Evolutionary conservation across 129 eudicot species (phyloP).

Genomic region (Escallonia rubra): DNA sequence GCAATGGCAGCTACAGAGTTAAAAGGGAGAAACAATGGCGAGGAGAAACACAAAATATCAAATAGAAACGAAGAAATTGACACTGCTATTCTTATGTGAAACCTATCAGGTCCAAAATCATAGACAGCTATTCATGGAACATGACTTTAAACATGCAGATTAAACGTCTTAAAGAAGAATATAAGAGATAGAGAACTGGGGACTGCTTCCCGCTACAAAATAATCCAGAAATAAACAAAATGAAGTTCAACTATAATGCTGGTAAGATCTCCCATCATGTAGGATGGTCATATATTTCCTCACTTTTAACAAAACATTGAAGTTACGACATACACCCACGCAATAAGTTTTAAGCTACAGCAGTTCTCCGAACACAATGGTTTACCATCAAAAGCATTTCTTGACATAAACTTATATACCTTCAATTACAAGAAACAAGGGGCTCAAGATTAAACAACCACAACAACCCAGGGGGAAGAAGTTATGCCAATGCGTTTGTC

Average conservation of each 20-base stretch:
- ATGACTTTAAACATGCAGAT: no score
- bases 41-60: not conserved
- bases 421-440: not conserved
- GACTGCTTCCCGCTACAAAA: no score
- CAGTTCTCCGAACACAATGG: not conserved
- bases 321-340: not conserved
- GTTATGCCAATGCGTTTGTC: no score
- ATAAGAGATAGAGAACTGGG: no score
- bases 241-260: no score
- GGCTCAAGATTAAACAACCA: not conserved
- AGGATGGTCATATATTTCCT: not conserved
- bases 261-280: no score
- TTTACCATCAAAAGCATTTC: not conserved
- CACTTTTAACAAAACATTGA: not conserved
- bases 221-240: no score
- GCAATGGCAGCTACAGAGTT: constrained; percentile 2
- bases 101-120: not conserved
- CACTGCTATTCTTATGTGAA: not conserved
- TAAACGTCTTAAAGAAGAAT: no score
- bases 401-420: not conserved
- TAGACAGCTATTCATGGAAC: no score
- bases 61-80: not conserved
- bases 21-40: not conserved
- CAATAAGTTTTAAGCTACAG: not conserved
- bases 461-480: no score